These are phyloP conservation scores for Thermothelomyces thermophilus DNA, from an alignment of 2,329 filamentous ascomycete species.

Conservation along the genomic window DNA sequence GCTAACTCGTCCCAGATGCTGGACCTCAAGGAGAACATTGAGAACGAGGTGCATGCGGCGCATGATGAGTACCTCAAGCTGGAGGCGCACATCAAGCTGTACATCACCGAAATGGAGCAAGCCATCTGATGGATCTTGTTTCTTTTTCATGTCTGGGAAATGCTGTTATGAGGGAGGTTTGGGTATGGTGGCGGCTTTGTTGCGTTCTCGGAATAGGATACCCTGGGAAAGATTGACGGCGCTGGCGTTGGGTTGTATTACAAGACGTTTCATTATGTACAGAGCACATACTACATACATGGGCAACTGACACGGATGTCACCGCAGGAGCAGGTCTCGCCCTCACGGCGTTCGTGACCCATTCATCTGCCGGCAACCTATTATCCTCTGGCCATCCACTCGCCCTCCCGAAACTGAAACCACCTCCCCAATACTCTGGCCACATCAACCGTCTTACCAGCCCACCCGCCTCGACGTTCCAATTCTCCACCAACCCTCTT, in stretches of 20 bases:
- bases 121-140: conserved; percentile 44
- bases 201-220: conserved; percentile 25
- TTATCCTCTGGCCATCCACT: conserved; percentile 25
- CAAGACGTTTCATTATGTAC: neutral
- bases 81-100: conserved; percentile 93
- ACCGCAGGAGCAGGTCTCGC: neutral
- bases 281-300: conserved; percentile 3
- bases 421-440: conserved; percentile 55
- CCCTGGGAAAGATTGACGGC: conserved; percentile 23
- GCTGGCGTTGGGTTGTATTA: conserved; percentile 3
- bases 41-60: conserved; percentile 83
- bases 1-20: conserved; percentile 63
- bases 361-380: neutral
- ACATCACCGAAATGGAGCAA: conserved; percentile 99
- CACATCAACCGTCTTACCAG: conserved; percentile 52
- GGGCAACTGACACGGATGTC: neutral
- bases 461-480: conserved; percentile 44
- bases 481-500: conserved; percentile 36
- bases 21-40: conserved; percentile 95
- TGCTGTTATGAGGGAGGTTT: conserved; percentile 26
- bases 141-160: conserved; percentile 18
- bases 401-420: conserved; percentile 49
- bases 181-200: conserved; percentile 3
- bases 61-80: conserved; percentile 96
- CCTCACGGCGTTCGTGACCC: neutral